phyloP scores from a whole-genome alignment of 1,284 basidiomycete genomes.

The Puccinia coronata region DNA sequence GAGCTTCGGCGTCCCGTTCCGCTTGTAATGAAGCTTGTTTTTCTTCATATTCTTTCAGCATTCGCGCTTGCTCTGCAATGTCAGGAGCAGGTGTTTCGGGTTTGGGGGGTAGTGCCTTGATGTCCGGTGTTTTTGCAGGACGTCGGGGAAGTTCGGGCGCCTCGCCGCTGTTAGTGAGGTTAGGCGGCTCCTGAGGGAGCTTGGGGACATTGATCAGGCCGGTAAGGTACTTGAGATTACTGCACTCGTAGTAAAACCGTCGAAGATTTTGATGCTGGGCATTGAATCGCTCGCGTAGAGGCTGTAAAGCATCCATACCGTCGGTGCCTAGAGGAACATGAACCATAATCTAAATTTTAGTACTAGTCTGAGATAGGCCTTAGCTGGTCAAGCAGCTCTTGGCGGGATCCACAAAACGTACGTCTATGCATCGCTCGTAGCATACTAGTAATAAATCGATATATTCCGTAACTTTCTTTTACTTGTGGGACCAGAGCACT shows the following conservation, averaged over 20 bases:
- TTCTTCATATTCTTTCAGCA: slow-evolving; percentile 95
- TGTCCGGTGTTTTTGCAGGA: slow-evolving; percentile 66
- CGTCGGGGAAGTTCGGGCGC: slow-evolving; percentile 85
- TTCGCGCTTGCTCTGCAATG: slow-evolving; percentile 86
- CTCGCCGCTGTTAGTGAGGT: slow-evolving; percentile 76
- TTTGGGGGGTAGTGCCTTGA: slow-evolving; percentile 53
- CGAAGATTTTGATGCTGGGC: slow-evolving; percentile 85
- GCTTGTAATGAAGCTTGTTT: slow-evolving; percentile 75
- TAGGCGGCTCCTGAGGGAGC: slow-evolving; percentile 92
- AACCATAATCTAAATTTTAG: background rate
- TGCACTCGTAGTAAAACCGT: slow-evolving; percentile 97
- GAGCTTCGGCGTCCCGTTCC: slow-evolving; percentile 80
- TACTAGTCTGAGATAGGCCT: background rate
- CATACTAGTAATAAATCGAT: slow-evolving; percentile 96
- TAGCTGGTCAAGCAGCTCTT: slow-evolving; percentile 8
- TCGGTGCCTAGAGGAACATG: slow-evolving; percentile 70
- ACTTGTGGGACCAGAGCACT: slow-evolving; percentile 88
- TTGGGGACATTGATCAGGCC: slow-evolving; percentile 95
- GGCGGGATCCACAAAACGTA: slow-evolving; percentile 60
- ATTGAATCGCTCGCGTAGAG: slow-evolving; percentile 78
- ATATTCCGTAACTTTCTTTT: slow-evolving; percentile 96
- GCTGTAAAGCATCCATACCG: slow-evolving; percentile 79
- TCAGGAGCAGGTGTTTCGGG: slow-evolving; percentile 63
- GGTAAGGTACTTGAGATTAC: slow-evolving; percentile 91
- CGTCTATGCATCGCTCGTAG: slow-evolving; percentile 89